Conservation (phyloP, 2,329 filamentous ascomycete genomes). For the Monilinia fructigena region DNA sequence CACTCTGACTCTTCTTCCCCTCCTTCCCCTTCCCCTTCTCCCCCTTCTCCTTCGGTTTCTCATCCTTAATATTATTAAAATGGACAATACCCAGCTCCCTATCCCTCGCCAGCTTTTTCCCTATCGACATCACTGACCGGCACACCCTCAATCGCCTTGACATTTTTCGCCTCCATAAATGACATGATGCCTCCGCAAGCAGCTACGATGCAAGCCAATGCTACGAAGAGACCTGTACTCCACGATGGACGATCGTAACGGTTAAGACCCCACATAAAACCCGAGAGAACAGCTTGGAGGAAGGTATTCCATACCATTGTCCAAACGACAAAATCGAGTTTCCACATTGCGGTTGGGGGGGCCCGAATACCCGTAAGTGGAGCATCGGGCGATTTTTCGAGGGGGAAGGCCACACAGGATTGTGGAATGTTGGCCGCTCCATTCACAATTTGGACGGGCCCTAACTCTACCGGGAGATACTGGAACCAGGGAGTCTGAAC, state of each 20-base stretch:
- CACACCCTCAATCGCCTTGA: constrained; percentile 72
- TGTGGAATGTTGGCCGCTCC: constrained; percentile 43
- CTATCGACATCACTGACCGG: constrained; percentile 57
- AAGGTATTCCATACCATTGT: constrained; percentile 77
- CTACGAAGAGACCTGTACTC: constrained; percentile 78
- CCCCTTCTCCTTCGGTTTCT: constrained; percentile 48
- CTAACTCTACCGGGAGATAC: constrained; percentile 52
- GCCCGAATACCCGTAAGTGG: constrained; percentile 73
- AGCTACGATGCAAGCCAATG: constrained; percentile 67
- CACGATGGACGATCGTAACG: constrained; percentile 72
- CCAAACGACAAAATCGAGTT: constrained; percentile 77
- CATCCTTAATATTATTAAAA: constrained; percentile 56
- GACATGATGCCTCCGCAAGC: constrained; percentile 67
- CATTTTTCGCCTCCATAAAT: constrained; percentile 67
- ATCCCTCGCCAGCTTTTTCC: constrained; percentile 51
- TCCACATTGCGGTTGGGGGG: constrained; percentile 67
- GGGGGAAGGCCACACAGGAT: constrained; percentile 60
- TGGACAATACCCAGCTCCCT: constrained; percentile 56
- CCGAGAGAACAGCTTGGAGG: constrained; percentile 69
- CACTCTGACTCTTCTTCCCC: constrained; percentile 1
- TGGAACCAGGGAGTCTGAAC: constrained; percentile 72
- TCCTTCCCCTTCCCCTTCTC: constrained; percentile 28
- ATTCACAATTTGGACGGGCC: constrained; percentile 52
- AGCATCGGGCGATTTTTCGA: constrained; percentile 59
- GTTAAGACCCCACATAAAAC: constrained; percentile 81